Percentiles rank a stretch among this genome's conserved stretches.
Evolutionary conservation across 306 rosid species (phyloP).

Genomic region (Cercis canadensis): DNA sequence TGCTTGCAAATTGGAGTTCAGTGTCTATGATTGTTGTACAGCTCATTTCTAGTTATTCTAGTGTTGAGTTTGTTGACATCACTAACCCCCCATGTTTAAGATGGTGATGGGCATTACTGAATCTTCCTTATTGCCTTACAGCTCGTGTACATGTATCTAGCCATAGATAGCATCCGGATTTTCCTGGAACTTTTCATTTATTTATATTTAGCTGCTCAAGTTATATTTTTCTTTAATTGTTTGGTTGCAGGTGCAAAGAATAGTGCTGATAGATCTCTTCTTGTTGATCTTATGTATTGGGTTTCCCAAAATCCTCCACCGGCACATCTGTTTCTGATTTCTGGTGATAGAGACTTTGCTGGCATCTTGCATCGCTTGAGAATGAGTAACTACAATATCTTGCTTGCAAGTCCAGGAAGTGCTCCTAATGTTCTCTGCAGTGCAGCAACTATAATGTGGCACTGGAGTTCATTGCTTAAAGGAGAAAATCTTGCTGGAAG

Average conservation of each 20-base stretch:
- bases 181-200: constrained; percentile 13
- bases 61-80: neutral
- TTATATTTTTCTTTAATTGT: constrained; percentile 4
- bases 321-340: constrained; percentile 86
- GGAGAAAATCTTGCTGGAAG: constrained; percentile 75
- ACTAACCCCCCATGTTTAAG: constrained; percentile 2
- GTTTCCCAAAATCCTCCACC: constrained; percentile 97
- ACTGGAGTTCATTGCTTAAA: constrained; percentile 71
- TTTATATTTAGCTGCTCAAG: constrained; percentile 9
- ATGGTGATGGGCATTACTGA: neutral
- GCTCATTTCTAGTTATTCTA: constrained; percentile 7
- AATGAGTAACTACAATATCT: constrained; percentile 86
- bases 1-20: neutral
- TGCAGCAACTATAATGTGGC: constrained; percentile 95
- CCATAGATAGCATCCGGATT: neutral
- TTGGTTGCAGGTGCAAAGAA: constrained; percentile 80
- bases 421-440: constrained; percentile 71
- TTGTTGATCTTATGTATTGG: constrained; percentile 83
- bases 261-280: constrained; percentile 83
- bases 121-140: neutral
- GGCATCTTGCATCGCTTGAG: constrained; percentile 73
- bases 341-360: constrained; percentile 82
- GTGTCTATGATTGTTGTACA: constrained; percentile 14
- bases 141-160: neutral
- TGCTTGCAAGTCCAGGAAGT: constrained; percentile 64